Percentiles rank a stretch among this genome's conserved stretches.
Evolutionary conservation across 441 rosid species (phyloP).

Genomic region (Populus tomentosa): DNA sequence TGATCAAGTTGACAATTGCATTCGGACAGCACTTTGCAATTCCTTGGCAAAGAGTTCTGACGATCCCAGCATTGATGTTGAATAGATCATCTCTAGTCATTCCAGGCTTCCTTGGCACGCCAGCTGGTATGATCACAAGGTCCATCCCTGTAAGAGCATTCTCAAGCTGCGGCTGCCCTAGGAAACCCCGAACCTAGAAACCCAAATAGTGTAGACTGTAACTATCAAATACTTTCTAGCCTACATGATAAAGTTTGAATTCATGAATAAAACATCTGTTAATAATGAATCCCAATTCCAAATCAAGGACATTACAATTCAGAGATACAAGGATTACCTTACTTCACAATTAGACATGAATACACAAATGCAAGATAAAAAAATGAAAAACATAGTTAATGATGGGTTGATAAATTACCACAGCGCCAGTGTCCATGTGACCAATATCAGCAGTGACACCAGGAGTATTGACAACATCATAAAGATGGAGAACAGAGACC

Average conservation of each 20-base stretch:
- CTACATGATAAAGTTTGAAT: background rate
- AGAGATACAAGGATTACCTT: too few species aligned
- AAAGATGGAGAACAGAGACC: constrained; percentile 89
- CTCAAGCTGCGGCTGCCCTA: constrained; percentile 73
- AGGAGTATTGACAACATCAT: constrained; percentile 87
- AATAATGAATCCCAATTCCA: background rate
- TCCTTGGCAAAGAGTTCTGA: constrained; percentile 74
- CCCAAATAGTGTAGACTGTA: background rate
- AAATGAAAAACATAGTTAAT: background rate
- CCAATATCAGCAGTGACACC: constrained; percentile 93
- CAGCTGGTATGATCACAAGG: constrained; percentile 87
- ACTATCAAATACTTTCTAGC: background rate
- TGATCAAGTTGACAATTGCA: constrained; percentile 71
- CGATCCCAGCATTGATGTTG: constrained; percentile 89
- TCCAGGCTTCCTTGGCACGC: constrained; percentile 94
- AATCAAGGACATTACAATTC: too few species aligned
- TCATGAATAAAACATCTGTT: background rate
- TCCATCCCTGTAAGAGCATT: constrained; percentile 77
- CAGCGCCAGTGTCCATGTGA: constrained; percentile 96
- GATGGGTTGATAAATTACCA: constrained; percentile 35
- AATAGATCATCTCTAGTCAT: constrained; percentile 94
- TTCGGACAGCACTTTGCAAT: constrained; percentile 67
- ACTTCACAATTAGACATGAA: background rate
- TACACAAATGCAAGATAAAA: background rate
- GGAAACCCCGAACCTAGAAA: constrained; percentile 68